Evolutionary conservation across 2,329 filamentous ascomycete species (phyloP), one percentile per base, ranked within the genome.

Genomic region (Diaporthe destruens): DNA sequence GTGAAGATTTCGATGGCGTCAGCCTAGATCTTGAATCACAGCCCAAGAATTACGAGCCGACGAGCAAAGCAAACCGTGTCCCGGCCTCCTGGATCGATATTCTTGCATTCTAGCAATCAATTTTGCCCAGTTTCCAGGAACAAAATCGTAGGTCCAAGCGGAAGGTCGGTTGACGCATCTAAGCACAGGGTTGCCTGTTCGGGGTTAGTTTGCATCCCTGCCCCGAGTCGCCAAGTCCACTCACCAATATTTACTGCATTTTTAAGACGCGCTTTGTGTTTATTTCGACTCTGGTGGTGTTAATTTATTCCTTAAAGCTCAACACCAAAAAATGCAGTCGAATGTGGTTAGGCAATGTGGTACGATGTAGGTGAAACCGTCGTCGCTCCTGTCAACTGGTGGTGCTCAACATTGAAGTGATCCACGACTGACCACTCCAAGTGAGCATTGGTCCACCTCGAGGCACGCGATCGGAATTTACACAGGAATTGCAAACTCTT

Each of bases 381-480:
- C 29, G 14, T 20, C 12, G 12, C 36, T 5, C 3, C 16, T 16
- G 14, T 71, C 57, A 34, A 14, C 44, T 7, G 3, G 36, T n/a
- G 44, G 11, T n/a, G n/a, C n/a, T n/a, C n/a, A n/a, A n/a, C n/a
- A n/a, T n/a, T n/a, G n/a, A n/a, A n/a, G n/a, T 25, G 3, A 42
- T 12, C 32, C 18, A n/a, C n/a, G 12, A 39, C 71, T 73, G 25
- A 74, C 54, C 14, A 51, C 6, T 20, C 6, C 6, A 71, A 87
- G 86, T 59, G 85, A 87, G 74, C 79, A 81, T 51, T 86, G 79
- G 75, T 86, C 83, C 7, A 84, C 86, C 3, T 80, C 84, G 7
- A 83, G 86, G 2, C 85, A 88, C 74, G 76, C 80, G 4, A 77
- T 88, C 5, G 85, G 85, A 42, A 76, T 88, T 56, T 86, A 87